Percentiles rank a stretch among this genome's conserved stretches.
Conservation (phyloP, 176 grass and related monocot species). For the Phyllostachys edulis region DNA sequence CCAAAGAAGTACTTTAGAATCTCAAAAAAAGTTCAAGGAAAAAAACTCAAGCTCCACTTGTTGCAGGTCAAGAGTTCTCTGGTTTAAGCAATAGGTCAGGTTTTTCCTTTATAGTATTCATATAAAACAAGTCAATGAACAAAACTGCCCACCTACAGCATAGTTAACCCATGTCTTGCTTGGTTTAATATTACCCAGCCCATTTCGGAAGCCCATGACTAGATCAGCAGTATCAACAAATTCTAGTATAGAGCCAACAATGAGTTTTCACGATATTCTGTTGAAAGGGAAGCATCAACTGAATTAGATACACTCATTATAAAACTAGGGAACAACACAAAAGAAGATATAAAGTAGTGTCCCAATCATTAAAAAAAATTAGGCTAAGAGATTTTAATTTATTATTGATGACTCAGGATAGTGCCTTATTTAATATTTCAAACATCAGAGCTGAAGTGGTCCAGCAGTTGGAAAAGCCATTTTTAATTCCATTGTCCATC, state of each 20-base stretch:
- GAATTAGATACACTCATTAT: constrained; percentile 19
- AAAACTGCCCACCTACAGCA: constrained; percentile 15
- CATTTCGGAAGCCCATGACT: constrained; percentile 19
- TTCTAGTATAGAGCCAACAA: background rate
- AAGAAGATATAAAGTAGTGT: constrained; percentile 7
- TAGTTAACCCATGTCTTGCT: background rate
- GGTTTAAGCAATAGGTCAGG: background rate
- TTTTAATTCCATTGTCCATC: constrained; percentile 20
- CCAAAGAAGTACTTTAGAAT: background rate
- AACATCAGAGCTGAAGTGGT: constrained; percentile 24
- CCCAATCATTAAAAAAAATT: background rate
- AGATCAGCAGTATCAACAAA: constrained; percentile 13
- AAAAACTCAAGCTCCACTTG: background rate
- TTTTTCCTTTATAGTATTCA: background rate
- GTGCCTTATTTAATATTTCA: constrained; percentile 16
- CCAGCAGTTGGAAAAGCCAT: constrained; percentile 20
- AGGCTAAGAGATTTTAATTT: constrained; percentile 12
- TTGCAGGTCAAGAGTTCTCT: background rate
- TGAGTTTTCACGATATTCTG: constrained; percentile 18
- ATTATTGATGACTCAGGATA: constrained; percentile 6
- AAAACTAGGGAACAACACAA: constrained; percentile 1
- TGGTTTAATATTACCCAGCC: background rate
- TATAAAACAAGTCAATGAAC: constrained; percentile 8
- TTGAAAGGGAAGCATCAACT: constrained; percentile 31
- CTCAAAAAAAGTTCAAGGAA: background rate